Base-by-base conservation (phyloP, 1,139 yeast species). In the Scheffersomyces parashehatae region DNA sequence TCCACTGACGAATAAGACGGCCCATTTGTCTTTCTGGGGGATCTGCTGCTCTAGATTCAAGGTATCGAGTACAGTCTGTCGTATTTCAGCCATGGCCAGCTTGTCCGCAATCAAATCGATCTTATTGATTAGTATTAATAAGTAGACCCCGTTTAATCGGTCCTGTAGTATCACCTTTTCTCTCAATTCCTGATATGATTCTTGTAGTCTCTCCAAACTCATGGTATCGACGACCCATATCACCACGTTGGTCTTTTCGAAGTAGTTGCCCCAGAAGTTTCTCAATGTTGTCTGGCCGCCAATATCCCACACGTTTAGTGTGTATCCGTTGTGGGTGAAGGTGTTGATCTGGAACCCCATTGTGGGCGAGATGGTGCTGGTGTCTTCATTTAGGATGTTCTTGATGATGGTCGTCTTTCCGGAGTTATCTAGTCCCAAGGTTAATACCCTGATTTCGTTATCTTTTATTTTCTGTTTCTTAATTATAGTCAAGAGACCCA, bases 151-250 rank as follows among this genome's bases (percentile, higher is more conserved):
- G 4, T 75, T 68, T 29, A 91, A 67, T 37, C 87, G 72, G 50
- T 87, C 93, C 56, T 87, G 95, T 37, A 67, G 63, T 28, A 85
- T 64, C 5, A 88, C 80, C 43, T 76, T 79, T 16, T 68, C 70
- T 36, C 75, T 68, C 36, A 91, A 73, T 64, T 90, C 97, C 2
- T 51, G 50, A 48, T 76, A 75, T 48, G 87, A 86, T 62, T 86
- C 96, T 13, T 66, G 58, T 29, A 88, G 66, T 41, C 97, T 66
- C 42, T 81, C 83, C 35, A 75, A 60, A 34, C 82, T 80, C 48
- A 80, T 70, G 3, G 82, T 77, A 64, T 93, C 98, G 9, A 91
- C 77, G n/a, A 91, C 96, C 97, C 98, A 91, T n/a, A 91, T 65
- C 24, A 91, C 72, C 11, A 82, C 79, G 55, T 91, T 93, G 5